These are phyloP conservation scores for Mrakiaceae sp. DNA, from an alignment of 1,284 basidiomycete species.

Conservation along the genomic window DNA sequence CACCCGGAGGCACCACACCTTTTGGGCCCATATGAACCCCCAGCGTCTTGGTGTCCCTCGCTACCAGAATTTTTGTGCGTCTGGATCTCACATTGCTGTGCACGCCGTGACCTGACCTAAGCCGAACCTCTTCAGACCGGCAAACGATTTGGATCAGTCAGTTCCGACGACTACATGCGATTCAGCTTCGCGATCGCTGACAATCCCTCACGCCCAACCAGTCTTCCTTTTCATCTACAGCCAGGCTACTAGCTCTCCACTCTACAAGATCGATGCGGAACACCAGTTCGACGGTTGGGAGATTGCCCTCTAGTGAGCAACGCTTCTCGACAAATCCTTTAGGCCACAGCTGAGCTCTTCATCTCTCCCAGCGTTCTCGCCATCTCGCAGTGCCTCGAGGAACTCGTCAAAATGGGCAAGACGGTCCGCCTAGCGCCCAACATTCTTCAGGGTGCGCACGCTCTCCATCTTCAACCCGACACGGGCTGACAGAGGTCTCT, in stretches of 20 bases:
- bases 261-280: slow-evolving; percentile 29
- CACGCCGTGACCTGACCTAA: not conserved
- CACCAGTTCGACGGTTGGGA: slow-evolving; percentile 62
- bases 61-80: slow-evolving; percentile 36
- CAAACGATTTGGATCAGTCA: too few relatives aligned
- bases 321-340: too few relatives aligned
- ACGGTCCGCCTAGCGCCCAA: slow-evolving; percentile 28
- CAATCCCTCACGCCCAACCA: slow-evolving; percentile 44
- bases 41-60: slow-evolving; percentile 74
- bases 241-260: slow-evolving; percentile 46
- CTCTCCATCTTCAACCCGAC: slow-evolving; percentile 49
- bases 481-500: too few relatives aligned
- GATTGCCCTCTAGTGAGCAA: slow-evolving; percentile 47
- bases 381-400: slow-evolving; percentile 61
- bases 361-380: slow-evolving; percentile 41
- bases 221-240: slow-evolving; percentile 76
- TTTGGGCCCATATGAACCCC: slow-evolving; percentile 63
- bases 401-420: slow-evolving; percentile 45
- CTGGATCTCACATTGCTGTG: too few relatives aligned
- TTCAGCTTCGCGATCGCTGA: slow-evolving; percentile 42
- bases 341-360: too few relatives aligned
- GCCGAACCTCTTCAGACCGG: not conserved
- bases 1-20: slow-evolving; percentile 31
- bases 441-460: slow-evolving; percentile 16
- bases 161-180: not conserved